phyloP scores from a whole-genome alignment of 345 rosid genomes.

The Pistacia integerrima region DNA sequence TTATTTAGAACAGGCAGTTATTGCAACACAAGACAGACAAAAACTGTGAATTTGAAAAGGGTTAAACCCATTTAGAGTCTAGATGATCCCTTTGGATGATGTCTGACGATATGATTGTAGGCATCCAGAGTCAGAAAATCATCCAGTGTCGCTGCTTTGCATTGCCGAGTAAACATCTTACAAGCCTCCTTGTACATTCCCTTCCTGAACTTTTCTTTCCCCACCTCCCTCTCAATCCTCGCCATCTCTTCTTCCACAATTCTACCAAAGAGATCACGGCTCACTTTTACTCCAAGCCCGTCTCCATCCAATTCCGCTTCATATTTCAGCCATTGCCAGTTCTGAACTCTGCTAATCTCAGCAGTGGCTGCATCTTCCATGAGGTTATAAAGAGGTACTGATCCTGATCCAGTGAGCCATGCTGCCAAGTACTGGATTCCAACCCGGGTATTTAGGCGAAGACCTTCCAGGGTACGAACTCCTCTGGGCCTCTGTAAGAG shows the following conservation, averaged over 20 bases:
- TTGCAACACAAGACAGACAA: background rate
- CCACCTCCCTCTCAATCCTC: constrained; percentile 82
- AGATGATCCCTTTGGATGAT: constrained; percentile 53
- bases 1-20: background rate
- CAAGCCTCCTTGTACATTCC: constrained; percentile 82
- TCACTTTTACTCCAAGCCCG: constrained; percentile 71
- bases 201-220: constrained; percentile 69
- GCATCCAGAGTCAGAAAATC: constrained; percentile 87
- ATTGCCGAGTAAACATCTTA: constrained; percentile 73
- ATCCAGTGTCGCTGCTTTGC: constrained; percentile 58
- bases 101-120: constrained; percentile 63
- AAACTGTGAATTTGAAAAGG: background rate
- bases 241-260: constrained; percentile 90
- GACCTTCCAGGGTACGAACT: constrained; percentile 76
- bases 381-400: constrained; percentile 90
- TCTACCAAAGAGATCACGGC: constrained; percentile 61
- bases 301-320: constrained; percentile 82
- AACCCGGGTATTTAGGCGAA: constrained; percentile 83
- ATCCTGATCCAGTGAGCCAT: constrained; percentile 88
- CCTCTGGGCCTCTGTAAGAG: constrained; percentile 85
- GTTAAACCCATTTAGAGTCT: constrained; percentile 44
- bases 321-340: constrained; percentile 94
- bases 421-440: constrained; percentile 92
- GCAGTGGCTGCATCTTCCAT: constrained; percentile 99
- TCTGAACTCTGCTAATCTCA: constrained; percentile 91